Base-by-base conservation (phyloP, 2,329 filamentous ascomycete genomes). In the Neofusicoccum laricinum region DNA sequence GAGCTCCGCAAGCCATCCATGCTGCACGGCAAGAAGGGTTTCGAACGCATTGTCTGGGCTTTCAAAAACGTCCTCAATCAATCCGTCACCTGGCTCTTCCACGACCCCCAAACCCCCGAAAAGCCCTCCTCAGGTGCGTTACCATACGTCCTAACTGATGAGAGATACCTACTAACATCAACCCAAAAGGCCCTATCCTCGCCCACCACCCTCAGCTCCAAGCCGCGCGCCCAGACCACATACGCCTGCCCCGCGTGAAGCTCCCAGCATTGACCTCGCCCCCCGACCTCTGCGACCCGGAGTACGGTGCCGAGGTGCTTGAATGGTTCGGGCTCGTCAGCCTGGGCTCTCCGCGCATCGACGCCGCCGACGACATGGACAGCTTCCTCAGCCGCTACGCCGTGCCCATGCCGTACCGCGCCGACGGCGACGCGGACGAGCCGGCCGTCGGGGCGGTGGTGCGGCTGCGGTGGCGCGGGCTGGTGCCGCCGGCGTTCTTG, bases 21-120 rank as follows among this genome's bases (percentile, higher is more conserved):
- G 91, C 75, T 92, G 7, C 89, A 88, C 62, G 93, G 93, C 3
- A 95, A 92, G 75, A 93, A 90, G 68, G 90, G 88, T 0, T 97
- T 96, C 71, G 89, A 93, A 67, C 83, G 92, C 50, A 80, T 97
- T 14, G 75, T 89, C 6, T 91, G 91, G 82, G 92, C 92, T 14
- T 92, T 88, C 75, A 88, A 89, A 70, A 91, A 92, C 67, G 91
- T 92, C 21, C 81, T 97, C 21, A 86, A 84, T 55, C 78, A 82
- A 49, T 86, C 88, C 1, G 71, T 89, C 21, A 86, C 86, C 1
- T 97, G 94, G 93, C 79, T 98, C 0, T 93, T 95, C 70, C 89
- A 84, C 71, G 89, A 93, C 70, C 74, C 88, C 58, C 34, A 71
- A 63, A 10, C 51, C 69, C 4, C 68, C 66, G 30, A 65, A 68